Evolutionary conservation across 2,329 filamentous ascomycete species (phyloP).

Genomic region (Trichoderma sp.): DNA sequence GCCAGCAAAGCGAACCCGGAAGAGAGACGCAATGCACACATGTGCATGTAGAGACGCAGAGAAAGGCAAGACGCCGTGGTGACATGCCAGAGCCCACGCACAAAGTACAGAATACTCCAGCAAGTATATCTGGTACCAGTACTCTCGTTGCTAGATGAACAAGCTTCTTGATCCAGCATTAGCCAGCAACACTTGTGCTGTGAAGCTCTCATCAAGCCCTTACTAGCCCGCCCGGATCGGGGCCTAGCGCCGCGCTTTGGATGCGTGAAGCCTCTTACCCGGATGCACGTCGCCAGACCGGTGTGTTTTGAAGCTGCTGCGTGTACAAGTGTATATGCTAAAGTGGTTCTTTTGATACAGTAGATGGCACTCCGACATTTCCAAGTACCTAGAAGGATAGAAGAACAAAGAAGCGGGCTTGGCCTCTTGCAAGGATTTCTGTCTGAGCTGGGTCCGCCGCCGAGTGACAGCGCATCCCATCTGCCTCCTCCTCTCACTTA

Average conservation of each 20-base stretch:
- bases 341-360: not conserved
- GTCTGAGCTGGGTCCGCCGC: not conserved
- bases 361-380: not conserved
- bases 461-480: not conserved
- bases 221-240: constrained; percentile 5
- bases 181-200: constrained; percentile 2
- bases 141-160: not conserved
- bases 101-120: not conserved
- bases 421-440: not conserved
- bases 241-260: constrained; percentile 21
- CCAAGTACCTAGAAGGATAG: not conserved
- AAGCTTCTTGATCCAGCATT: constrained; percentile 22
- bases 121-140: not conserved
- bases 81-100: not conserved
- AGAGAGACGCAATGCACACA: not conserved
- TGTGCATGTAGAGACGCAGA: not conserved
- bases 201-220: not conserved
- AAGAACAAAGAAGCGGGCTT: constrained; percentile 9
- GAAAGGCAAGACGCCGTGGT: not conserved
- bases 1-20: not conserved
- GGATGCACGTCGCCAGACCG: constrained; percentile 19
- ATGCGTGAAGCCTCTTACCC: constrained; percentile 21
- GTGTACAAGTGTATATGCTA: not conserved
- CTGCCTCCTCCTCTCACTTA: not conserved
- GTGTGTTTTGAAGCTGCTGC: not conserved